Conservation (phyloP, 176 grass and related monocot genomes). For the Zizania latifolia region DNA sequence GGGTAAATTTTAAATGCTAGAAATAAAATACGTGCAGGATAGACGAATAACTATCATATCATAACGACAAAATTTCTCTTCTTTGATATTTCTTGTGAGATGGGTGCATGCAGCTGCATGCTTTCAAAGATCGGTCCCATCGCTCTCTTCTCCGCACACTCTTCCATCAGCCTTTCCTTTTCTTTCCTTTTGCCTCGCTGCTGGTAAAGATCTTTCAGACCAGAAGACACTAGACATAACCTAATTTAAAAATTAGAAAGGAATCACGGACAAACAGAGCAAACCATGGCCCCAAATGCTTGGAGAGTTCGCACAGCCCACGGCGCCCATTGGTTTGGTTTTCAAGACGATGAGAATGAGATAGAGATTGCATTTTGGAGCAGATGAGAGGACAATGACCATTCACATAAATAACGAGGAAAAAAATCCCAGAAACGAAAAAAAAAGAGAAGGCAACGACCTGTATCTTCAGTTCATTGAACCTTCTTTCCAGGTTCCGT, state of each 20-base stretch:
- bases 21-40: no score
- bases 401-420: neutral
- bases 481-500: neutral
- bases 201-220: neutral
- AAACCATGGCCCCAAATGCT: conserved; percentile 12
- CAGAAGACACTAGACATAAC: no score
- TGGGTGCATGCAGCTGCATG: conserved; percentile 25
- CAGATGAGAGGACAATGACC: neutral
- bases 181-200: neutral
- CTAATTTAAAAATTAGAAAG: neutral
- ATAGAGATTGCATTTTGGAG: neutral
- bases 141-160: neutral
- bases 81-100: neutral
- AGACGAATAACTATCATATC: no score
- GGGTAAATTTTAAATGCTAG: no score
- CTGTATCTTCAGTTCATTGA: neutral
- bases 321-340: neutral
- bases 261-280: neutral
- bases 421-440: neutral
- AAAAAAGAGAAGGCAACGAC: neutral
- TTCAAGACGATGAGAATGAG: neutral
- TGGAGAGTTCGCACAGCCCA: conserved; percentile 10
- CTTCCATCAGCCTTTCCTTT: neutral
- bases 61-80: no score
- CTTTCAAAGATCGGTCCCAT: conserved; percentile 15